phyloP scores from a whole-genome alignment of 805 yeast genomes.

The Candida wancherniae region DNA sequence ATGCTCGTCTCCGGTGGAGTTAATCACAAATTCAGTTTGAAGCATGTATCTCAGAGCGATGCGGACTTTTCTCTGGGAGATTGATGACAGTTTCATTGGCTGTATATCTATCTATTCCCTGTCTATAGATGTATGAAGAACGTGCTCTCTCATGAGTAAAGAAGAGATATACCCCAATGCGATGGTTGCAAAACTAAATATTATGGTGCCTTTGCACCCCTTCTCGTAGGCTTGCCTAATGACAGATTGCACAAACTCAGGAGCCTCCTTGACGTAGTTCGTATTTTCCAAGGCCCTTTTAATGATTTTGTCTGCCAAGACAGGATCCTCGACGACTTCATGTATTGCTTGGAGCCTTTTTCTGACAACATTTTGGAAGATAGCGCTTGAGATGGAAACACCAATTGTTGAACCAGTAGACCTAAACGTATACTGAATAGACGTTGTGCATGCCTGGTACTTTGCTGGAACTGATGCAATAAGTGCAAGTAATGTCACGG shows the following conservation, averaged over 20 bases:
- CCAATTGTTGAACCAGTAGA: conserved; percentile 86
- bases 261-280: conserved; percentile 50
- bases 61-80: too few relatives aligned
- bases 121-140: conserved; percentile 48
- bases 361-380: conserved; percentile 50
- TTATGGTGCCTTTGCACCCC: conserved; percentile 51
- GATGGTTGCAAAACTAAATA: conserved; percentile 41
- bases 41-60: conserved; percentile 1
- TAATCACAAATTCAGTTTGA: conserved; percentile 13
- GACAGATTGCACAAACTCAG: conserved; percentile 44
- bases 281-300: conserved; percentile 52
- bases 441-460: conserved; percentile 80
- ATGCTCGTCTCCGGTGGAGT: conserved; percentile 17
- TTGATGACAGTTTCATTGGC: too few relatives aligned
- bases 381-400: conserved; percentile 62
- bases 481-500: conserved; percentile 68
- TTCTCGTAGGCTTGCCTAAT: conserved; percentile 48
- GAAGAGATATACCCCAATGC: conserved; percentile 38
- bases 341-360: conserved; percentile 15
- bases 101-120: too few relatives aligned
- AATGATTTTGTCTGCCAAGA: conserved; percentile 42
- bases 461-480: conserved; percentile 68
- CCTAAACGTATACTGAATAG: conserved; percentile 84
- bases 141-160: conserved; percentile 53
- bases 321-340: conserved; percentile 15